Conservation (phyloP, 305 asterid species). For the Fraxinus paxiana region DNA sequence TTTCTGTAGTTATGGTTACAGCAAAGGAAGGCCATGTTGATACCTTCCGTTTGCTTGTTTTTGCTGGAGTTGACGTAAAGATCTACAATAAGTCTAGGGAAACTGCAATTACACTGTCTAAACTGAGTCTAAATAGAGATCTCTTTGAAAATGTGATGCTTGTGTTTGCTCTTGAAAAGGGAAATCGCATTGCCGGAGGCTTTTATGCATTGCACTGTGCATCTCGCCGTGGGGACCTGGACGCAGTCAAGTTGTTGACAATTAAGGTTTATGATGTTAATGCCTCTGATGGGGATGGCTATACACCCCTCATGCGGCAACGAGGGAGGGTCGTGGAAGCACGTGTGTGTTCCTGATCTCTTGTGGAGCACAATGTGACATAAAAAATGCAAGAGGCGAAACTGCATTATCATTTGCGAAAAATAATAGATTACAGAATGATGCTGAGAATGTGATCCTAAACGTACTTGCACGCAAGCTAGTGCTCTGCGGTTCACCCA, state of each 20-base stretch:
- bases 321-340: constrained; percentile 57
- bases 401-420: constrained; percentile 66
- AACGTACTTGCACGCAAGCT: constrained; percentile 55
- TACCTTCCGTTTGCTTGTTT: constrained; percentile 64
- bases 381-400: constrained; percentile 52
- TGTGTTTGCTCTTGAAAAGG: constrained; percentile 72
- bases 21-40: constrained; percentile 75
- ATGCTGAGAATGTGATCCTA: constrained; percentile 43
- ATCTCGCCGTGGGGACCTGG: constrained; percentile 59
- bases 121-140: constrained; percentile 42
- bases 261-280: constrained; percentile 60
- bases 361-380: constrained; percentile 44
- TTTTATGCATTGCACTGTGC: constrained; percentile 72
- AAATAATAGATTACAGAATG: constrained; percentile 27
- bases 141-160: constrained; percentile 70
- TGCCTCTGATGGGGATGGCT: constrained; percentile 56
- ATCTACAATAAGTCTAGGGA: constrained; percentile 52
- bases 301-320: constrained; percentile 76
- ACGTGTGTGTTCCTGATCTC: constrained; percentile 55
- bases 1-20: constrained; percentile 74
- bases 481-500: constrained; percentile 44
- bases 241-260: constrained; percentile 51
- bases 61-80: constrained; percentile 72
- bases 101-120: constrained; percentile 54
- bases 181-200: constrained; percentile 51